These are phyloP conservation scores for Multifurca ochricompacta DNA, from an alignment of 768 basidiomycete genomes.

Conservation along the genomic window DNA sequence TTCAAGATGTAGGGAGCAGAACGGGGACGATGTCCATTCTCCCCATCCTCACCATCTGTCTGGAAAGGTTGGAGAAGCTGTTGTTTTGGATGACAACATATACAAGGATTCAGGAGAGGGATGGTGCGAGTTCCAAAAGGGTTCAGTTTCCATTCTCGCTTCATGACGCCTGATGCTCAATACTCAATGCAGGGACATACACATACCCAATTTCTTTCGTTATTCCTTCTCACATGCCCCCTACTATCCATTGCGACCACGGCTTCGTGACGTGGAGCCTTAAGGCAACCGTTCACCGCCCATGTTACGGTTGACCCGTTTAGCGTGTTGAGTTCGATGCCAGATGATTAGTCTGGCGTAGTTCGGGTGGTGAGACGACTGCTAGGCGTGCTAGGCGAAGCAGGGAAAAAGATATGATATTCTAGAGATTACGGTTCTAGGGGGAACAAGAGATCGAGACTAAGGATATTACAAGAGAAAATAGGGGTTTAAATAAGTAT, in stretches of 20 bases:
- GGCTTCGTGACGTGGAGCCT: constrained; percentile 76
- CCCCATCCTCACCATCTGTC: constrained; percentile 29
- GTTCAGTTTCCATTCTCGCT: constrained; percentile 31
- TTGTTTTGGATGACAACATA: constrained; percentile 33
- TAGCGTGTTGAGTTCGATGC: too few species aligned
- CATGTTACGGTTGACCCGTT: too few species aligned
- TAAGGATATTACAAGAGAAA: too few species aligned
- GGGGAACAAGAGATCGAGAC: too few species aligned
- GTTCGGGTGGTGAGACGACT: too few species aligned
- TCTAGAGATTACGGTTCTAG: too few species aligned
- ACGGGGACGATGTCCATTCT: constrained; percentile 21
- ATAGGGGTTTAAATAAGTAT: too few species aligned
- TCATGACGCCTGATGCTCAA: background rate
- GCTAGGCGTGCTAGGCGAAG: too few species aligned
- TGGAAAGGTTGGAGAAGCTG: constrained; percentile 33
- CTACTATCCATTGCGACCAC: constrained; percentile 63
- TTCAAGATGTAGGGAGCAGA: constrained; percentile 23
- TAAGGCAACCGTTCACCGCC: constrained; percentile 74
- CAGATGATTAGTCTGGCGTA: too few species aligned
- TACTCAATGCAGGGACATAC: constrained; percentile 61
- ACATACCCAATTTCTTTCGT: constrained; percentile 93
- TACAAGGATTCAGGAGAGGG: constrained; percentile 37
- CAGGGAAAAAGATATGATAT: too few species aligned
- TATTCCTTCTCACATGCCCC: constrained; percentile 73
- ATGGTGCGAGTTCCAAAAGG: constrained; percentile 88